Percentiles rank a stretch among this genome's conserved stretches.
These are phyloP conservation scores for Candida morakotiae DNA, from an alignment of 805 yeast genomes.

Conservation along the genomic window DNA sequence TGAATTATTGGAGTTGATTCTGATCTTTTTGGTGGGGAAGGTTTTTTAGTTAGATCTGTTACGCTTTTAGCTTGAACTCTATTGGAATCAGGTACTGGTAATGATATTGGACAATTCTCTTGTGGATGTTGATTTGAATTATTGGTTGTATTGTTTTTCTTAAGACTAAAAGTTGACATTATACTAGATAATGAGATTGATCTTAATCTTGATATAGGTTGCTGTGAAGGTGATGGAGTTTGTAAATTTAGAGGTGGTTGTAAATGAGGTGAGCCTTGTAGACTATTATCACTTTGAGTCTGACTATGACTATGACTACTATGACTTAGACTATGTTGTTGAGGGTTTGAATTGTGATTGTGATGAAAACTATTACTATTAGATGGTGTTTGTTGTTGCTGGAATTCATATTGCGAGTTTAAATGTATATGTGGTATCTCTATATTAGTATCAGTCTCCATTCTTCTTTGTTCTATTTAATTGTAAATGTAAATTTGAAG, in stretches of 20 bases:
- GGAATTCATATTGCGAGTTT: background rate
- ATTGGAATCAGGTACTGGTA: too few species aligned
- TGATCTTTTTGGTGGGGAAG: background rate
- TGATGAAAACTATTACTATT: too few species aligned
- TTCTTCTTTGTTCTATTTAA: background rate
- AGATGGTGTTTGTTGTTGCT: too few species aligned
- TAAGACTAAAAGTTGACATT: background rate
- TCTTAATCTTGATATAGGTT: background rate
- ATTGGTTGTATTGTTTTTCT: background rate
- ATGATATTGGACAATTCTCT: too few species aligned
- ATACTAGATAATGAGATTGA: background rate
- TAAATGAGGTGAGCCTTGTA: background rate
- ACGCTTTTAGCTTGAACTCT: background rate
- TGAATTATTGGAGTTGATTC: background rate
- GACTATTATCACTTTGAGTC: background rate
- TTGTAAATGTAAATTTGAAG: background rate
- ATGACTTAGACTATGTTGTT: background rate
- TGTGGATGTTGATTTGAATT: too few species aligned
- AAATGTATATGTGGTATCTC: background rate
- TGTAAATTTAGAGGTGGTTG: background rate
- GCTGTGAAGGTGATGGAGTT: background rate
- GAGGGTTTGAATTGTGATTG: background rate
- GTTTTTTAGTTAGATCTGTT: background rate
- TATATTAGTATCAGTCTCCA: background rate
- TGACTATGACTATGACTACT: background rate